Base-by-base conservation (phyloP, 2,329 filamentous ascomycete species). In the Pseudogymnoascus sp. region DNA sequence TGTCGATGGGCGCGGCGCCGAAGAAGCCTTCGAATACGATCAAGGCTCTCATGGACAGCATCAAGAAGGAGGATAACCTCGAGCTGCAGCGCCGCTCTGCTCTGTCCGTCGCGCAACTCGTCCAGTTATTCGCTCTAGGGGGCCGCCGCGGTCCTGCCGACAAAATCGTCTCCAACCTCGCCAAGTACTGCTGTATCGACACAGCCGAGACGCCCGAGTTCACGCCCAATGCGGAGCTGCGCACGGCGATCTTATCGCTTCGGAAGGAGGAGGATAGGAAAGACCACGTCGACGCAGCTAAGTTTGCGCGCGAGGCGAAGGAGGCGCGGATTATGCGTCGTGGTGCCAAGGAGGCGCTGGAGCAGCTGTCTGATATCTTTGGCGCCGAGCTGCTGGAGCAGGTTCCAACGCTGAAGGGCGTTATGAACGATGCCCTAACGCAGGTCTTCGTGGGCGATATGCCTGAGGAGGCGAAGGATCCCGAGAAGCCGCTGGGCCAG, bases 141-240 rank as follows among this genome's bases (percentile, higher is more conserved):
- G 89, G 91, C 40, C 89, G 93, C 66, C 84, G 88, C 63, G 91
- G 88, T 14, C 91, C 96, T 11, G 93, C 95, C 14, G 93, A 97
- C 74, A 99, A 99, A 78, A 90, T 99, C 12, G 93, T 98, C 28
- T 88, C 90, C 56, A 99, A 99, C 72, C 77, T 99, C 61, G 91
- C 96, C 77, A 98, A 97, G 72, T 99, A 97, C 76, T 96, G 92
- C 67, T 99, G 95, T 72, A 91, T 97, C 71, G 95, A 99, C 73
- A 96, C 96, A 1, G 93, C 95, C 0, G 96, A 99, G 75, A 99
- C 96, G 0, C 95, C 95, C 0, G 95, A 98, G 71, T 98, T 98
- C 73, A 86, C 88, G 4, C 88, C 90, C 28, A 95, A 98, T 71
- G 89, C 89, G 1, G 75, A 81, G 46, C 88, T 96, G 71, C 89